Evolutionary conservation across 495 filamentous ascomycete genomes (phyloP).

Genomic region (Lindgomyces ingoldianus): DNA sequence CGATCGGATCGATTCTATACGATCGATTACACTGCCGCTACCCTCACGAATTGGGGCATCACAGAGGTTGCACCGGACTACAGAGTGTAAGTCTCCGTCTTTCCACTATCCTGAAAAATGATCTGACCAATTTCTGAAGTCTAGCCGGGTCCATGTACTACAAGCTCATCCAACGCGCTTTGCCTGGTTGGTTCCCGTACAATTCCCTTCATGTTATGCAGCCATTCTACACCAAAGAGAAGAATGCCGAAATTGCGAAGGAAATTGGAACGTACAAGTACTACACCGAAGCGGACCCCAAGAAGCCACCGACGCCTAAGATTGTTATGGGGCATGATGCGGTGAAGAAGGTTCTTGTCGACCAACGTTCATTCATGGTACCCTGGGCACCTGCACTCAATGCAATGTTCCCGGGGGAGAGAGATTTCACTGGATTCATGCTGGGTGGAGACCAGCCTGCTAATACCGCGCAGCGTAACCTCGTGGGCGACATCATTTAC

Average conservation of each 20-base stretch:
- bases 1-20: conserved; percentile 89
- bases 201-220: conserved; percentile 41
- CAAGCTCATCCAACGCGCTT: conserved; percentile 38
- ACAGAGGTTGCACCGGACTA: conserved; percentile 39
- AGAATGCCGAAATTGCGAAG: conserved; percentile 37
- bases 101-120: neutral
- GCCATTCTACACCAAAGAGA: conserved; percentile 40
- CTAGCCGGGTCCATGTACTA: conserved; percentile 42
- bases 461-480: too few relatives aligned
- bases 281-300: neutral
- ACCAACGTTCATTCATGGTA: too few relatives aligned
- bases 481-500: too few relatives aligned
- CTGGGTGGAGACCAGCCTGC: too few relatives aligned
- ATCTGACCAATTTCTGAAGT: too few relatives aligned
- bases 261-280: neutral
- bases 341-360: too few relatives aligned
- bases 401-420: too few relatives aligned
- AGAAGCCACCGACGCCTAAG: too few relatives aligned
- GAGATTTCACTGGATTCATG: too few relatives aligned
- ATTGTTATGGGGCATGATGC: neutral
- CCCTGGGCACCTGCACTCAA: too few relatives aligned
- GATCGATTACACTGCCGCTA: conserved; percentile 38
- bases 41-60: conserved; percentile 38
- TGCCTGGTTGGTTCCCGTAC: conserved; percentile 42
- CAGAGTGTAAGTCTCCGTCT: conserved; percentile 13